Evolutionary conservation across 306 rosid species (phyloP), one percentile per base, ranked within the genome.

Genomic region (Carpinus viminea): DNA sequence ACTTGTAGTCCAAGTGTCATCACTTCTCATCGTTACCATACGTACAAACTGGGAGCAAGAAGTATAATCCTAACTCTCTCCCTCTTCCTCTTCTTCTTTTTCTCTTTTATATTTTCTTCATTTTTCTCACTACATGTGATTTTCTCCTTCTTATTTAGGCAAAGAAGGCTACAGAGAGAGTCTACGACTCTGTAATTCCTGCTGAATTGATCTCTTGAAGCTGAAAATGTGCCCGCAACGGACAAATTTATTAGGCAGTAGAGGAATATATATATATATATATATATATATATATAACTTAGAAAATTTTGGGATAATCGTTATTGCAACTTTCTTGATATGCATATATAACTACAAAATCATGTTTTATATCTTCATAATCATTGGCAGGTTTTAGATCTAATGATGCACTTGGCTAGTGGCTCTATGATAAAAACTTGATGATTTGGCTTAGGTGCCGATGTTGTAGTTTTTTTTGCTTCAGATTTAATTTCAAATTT

Each of bases 21-120:
- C 85, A 50, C 89, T 91, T 52, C 41, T 76, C 36, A 85, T 60
- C 55, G 81, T 88, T 47, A 81, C 92, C 54, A 83, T 87, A 65
- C 83, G 89, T 4, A 87, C 97, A 31, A 75, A 91, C 74, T 91
- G 97, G 97, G 88, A 85, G 38, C 75, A 91, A 80, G 82, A 91
- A 86, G 97, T 90, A 74, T 59, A n/a, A 2, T 73, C 38, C 16
- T 69, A 2, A 12, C n/a, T 54, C 21, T 62, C 74, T 60, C 36
- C 41, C 56, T 72, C 56, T 0, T 20, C 7, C 41, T 74, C 24
- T 79, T 53, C 24, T 79, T 53, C 28, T 56, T 41, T 12, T 43
- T 15, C n/a, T 60, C 10, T 10, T 51, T 68, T 5, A 1, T 68
- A 12, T 61, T 46, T 51, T 17, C 34, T 18, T 20, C 47, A 43